Percentiles rank a stretch among this genome's conserved stretches.
phyloP scores from a whole-genome alignment of 805 yeast species.

The Pichia pseudocactophila region DNA sequence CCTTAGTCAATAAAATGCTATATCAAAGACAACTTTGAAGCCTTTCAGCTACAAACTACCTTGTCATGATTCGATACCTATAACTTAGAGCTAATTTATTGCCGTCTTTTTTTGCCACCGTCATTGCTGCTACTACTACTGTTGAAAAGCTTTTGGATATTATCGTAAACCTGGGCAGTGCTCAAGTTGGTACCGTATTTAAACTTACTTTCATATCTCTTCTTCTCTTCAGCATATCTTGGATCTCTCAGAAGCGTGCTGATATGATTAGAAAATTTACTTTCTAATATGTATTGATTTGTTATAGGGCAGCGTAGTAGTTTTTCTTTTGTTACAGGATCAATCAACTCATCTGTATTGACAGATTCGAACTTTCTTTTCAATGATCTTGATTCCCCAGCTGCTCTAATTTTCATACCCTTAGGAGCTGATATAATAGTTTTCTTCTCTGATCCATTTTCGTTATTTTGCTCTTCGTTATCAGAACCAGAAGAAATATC shows the following conservation, averaged over 20 bases:
- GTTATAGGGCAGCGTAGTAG: constrained; percentile 73
- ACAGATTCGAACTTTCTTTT: constrained; percentile 20
- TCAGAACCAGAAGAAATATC: constrained; percentile 7
- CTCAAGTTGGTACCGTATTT: constrained; percentile 24
- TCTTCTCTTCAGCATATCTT: constrained; percentile 59
- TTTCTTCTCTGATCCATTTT: background rate
- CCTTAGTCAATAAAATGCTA: no score
- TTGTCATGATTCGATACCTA: no score
- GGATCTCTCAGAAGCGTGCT: constrained; percentile 69
- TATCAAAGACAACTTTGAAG: no score
- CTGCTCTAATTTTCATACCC: constrained; percentile 59
- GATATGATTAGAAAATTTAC: constrained; percentile 63
- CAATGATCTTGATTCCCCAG: constrained; percentile 56
- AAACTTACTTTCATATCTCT: constrained; percentile 49
- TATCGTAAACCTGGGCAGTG: constrained; percentile 48
- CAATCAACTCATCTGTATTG: constrained; percentile 3
- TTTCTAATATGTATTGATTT: constrained; percentile 58
- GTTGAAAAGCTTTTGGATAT: constrained; percentile 38
- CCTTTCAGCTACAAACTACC: no score
- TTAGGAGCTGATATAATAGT: constrained; percentile 18
- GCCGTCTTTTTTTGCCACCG: no score
- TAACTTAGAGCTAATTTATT: no score
- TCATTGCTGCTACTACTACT: constrained; percentile 10
- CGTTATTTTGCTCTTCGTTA: constrained; percentile 6
- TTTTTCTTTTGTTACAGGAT: constrained; percentile 18